Base-by-base conservation (phyloP, 768 basidiomycete species). In the Trametes meyenii region DNA sequence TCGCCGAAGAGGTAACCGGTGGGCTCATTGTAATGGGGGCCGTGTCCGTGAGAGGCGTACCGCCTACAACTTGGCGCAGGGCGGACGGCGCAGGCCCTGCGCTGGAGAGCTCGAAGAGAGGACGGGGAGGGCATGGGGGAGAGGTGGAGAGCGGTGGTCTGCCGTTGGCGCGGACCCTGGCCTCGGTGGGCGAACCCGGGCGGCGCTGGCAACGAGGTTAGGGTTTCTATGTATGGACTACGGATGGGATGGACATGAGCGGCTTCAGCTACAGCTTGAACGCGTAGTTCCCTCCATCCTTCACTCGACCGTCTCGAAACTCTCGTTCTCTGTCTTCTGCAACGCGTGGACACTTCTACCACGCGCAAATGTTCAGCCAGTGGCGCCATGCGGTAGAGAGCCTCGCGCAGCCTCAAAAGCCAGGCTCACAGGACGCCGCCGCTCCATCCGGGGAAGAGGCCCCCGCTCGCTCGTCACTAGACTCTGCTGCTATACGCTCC, bases 1-100 rank as follows among this genome's bases (percentile, higher is more conserved):
- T 97, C 95, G 65, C 88, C 88, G 65, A 96, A 96, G 62, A 97
- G 73, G 74, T 84, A 89, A 29, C 94, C 94, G 7, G 87, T 85
- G 43, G 94, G 94, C 64, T 94, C 92, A 71, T 97, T 95, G 75
- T 87, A 95, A 55, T 89, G 86, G 12, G 92, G 90, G 24, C 89
- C 86, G 54, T 89, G 87, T 3, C 85, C 89, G 68, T 89, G 88
- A 13, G 90, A 91, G 29, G 87, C 87, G 71, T 81, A 82, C 3
- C 72, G 70, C 62, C 60, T 58, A 50, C 43, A 54, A 57, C 45
- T 38, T 7, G 64, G 58, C 16, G 67, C 17, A 49, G 33, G 60
- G 61, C 69, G 66, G 46, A 64, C 19, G 61, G 73, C 75, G 40
- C 50, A 58, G 16, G 74, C 72, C 58, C 79, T 79, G 39, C 77